Evolutionary conservation across 208 protist species (phyloP), one percentile per base, ranked within the genome.

Genomic region (Novymonas esmeraldas): DNA sequence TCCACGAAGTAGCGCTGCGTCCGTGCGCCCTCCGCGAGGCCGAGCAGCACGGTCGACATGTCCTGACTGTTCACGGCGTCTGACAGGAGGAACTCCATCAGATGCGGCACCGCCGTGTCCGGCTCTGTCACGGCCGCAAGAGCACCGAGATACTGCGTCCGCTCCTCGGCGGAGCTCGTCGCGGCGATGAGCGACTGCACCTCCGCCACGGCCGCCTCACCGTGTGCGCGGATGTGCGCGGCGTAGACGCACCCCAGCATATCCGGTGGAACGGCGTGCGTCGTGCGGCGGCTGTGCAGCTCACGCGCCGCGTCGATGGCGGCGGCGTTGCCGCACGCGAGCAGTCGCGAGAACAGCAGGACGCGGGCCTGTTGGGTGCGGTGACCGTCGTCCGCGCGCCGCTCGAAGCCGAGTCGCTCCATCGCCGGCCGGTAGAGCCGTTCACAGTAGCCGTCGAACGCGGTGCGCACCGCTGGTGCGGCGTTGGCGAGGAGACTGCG

Each of bases 41-140:
- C 63, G 10, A 51, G 50, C 59, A 95, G 54, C 10, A 95, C 41
- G 39, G 73, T 79, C 13, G 79, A 31, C 52, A 83, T 64, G 66
- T 93, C 90, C 60, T 92, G 86, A 24, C 73, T 71, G 34, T 73
- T 80, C 28, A 92, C 81, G 44, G 83, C 81, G 51, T 82, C 81
- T n/a, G 85, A 90, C 11, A 95, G 69, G 24, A 78, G 68, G 50
- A 78, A 93, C 10, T 85, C 69, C 51, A 95, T 80, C 10, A 90
- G 48, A 4, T 81, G 76, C 11, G 31, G n/a, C 31, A 93, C 79
- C 4, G 64, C 62, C 24, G 39, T 64, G 9, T 76, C 64, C 29
- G 63, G 64, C 18, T 69, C 61, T 31, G 78, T 75, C 48, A 61
- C 70, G 3, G 68, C 73, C 6, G 80, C 71, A 36, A 95, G 67